Conservation (phyloP, 2,329 filamentous ascomycete species). For the Zasmidium cellare region DNA sequence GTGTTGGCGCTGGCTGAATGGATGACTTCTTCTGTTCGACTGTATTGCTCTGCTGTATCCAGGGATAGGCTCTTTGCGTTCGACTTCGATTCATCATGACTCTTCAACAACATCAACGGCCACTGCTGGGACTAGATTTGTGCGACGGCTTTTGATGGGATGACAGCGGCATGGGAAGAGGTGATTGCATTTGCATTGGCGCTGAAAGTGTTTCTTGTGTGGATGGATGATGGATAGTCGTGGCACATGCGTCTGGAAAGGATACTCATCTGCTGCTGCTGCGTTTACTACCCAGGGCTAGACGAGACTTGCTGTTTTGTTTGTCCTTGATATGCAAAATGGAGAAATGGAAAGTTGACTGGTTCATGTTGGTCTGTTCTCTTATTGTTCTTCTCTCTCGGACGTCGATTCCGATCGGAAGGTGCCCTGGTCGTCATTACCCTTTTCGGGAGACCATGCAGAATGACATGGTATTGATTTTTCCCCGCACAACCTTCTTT, state of each 20-base stretch:
- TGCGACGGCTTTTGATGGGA: background rate
- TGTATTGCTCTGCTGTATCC: background rate
- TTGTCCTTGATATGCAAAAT: background rate
- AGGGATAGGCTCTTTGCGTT: background rate
- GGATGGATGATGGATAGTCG: background rate
- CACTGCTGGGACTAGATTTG: background rate
- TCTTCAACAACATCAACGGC: background rate
- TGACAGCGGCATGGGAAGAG: background rate
- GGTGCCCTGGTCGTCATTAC: background rate
- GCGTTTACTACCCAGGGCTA: background rate
- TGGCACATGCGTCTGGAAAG: background rate
- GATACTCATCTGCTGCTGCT: background rate
- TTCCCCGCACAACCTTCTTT: background rate
- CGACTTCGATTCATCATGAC: background rate
- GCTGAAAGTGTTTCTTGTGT: background rate
- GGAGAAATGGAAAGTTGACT: background rate
- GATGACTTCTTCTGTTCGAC: conserved; percentile 1
- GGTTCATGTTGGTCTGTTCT: background rate
- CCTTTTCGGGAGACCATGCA: background rate
- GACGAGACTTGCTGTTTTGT: background rate
- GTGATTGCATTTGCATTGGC: background rate
- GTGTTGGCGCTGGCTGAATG: conserved; percentile 22
- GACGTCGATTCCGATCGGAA: too few relatives aligned
- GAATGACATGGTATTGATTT: background rate
- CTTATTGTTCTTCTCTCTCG: background rate